phyloP scores from a whole-genome alignment of 208 protist species.

The Leishmania gerbilli region DNA sequence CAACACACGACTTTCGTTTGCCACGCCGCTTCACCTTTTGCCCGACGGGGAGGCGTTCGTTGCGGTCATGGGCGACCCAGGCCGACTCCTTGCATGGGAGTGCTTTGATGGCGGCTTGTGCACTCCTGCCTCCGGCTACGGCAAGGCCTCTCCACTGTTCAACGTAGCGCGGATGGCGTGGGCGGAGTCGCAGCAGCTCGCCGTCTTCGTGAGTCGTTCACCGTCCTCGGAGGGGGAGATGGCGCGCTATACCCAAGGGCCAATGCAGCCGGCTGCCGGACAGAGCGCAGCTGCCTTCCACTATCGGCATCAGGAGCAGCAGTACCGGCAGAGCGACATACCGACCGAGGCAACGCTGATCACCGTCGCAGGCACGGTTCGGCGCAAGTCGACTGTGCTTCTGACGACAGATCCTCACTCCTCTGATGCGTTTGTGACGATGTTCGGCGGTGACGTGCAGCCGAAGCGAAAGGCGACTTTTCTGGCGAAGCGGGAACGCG shows the following conservation, averaged over 20 bases:
- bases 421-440: constrained; percentile 44
- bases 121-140: constrained; percentile 50
- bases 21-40: constrained; percentile 43
- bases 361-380: constrained; percentile 45
- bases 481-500: constrained; percentile 10
- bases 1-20: constrained; percentile 39
- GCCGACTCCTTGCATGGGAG: constrained; percentile 58
- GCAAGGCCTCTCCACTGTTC: constrained; percentile 37
- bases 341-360: constrained; percentile 53
- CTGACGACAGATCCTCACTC: constrained; percentile 30
- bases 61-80: constrained; percentile 35
- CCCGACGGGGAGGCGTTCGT: constrained; percentile 77
- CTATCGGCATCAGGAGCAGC: constrained; percentile 15
- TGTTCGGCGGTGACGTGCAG: constrained; percentile 52
- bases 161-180: constrained; percentile 51
- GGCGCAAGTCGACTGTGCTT: constrained; percentile 38
- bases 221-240: constrained; percentile 35
- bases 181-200: constrained; percentile 59
- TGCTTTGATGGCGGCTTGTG: constrained; percentile 61
- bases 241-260: constrained; percentile 16
- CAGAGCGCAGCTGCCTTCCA: constrained; percentile 16
- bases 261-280: constrained; percentile 5
- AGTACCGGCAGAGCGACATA: constrained; percentile 24
- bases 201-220: constrained; percentile 44
- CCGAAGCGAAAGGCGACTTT: constrained; percentile 33